These are phyloP conservation scores for Protomyces arabidopsidicola DNA, from an alignment of 1,139 yeast genomes.

Conservation along the genomic window DNA sequence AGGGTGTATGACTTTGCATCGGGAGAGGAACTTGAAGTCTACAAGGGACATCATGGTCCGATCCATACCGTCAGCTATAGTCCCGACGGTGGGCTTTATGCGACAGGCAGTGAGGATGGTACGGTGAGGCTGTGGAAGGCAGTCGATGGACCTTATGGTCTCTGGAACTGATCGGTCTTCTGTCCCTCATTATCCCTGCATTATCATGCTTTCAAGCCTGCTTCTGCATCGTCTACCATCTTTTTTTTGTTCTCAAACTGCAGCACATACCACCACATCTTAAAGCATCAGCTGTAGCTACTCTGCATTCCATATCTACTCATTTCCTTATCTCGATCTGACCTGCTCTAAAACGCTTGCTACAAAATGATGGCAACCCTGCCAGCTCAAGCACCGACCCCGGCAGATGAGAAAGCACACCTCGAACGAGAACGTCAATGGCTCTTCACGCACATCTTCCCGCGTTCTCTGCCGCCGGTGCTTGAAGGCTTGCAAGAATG, in stretches of 20 bases:
- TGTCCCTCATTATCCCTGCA: too few species aligned
- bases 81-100: conserved; percentile 44
- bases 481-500: conserved; percentile 16
- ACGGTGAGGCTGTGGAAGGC: conserved; percentile 59
- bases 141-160: conserved; percentile 39
- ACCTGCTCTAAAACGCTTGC: too few species aligned
- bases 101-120: conserved; percentile 69
- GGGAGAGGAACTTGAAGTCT: conserved; percentile 36
- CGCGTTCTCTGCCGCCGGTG: conserved; percentile 5
- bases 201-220: neutral
- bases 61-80: conserved; percentile 41
- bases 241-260: neutral
- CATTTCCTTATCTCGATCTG: too few species aligned
- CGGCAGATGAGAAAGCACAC: neutral
- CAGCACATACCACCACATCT: neutral
- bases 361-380: neutral
- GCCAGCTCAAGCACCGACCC: neutral
- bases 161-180: conserved; percentile 36
- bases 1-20: conserved; percentile 39
- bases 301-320: too few species aligned
- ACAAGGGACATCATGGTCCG: conserved; percentile 43
- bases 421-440: conserved; percentile 13
- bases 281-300: neutral
- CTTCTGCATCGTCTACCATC: neutral
- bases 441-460: conserved; percentile 23